Conservation (phyloP, 2,329 filamentous ascomycete species). For the Pyrenophora teres region DNA sequence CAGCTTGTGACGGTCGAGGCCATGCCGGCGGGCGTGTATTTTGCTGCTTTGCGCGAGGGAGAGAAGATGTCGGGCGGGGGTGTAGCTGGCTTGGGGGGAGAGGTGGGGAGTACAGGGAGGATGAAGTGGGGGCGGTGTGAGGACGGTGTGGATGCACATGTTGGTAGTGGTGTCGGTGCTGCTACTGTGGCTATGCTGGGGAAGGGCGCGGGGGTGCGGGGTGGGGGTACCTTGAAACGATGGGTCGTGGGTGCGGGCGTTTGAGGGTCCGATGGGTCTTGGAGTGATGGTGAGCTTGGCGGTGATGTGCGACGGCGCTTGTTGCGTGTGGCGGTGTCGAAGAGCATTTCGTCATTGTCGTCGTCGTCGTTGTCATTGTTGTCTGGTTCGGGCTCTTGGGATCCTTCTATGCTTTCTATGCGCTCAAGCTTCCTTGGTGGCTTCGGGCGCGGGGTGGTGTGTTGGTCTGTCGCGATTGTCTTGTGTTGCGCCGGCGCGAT, state of each 20-base stretch:
- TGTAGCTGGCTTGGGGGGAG: conserved; percentile 29
- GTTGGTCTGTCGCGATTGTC: neutral
- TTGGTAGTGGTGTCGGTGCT: conserved; percentile 4
- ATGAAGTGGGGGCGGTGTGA: conserved; percentile 48
- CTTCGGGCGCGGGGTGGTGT: conserved; percentile 21
- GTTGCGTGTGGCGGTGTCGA: conserved; percentile 11
- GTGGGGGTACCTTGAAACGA: conserved; percentile 32
- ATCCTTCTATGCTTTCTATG: conserved; percentile 44
- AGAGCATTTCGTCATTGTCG: conserved; percentile 38
- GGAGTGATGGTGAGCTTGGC: conserved; percentile 12
- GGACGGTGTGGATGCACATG: conserved; percentile 1
- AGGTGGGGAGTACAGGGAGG: conserved; percentile 39
- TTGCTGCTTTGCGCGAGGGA: conserved; percentile 56
- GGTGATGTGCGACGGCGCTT: conserved; percentile 37
- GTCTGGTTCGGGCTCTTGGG: conserved; percentile 23
- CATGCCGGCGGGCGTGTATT: conserved; percentile 56
- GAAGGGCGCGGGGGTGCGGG: conserved; percentile 21
- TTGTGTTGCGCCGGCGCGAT: conserved; percentile 20
- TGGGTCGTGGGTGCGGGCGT: conserved; percentile 25
- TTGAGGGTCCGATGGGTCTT: conserved; percentile 7
- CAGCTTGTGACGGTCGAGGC: conserved; percentile 57
- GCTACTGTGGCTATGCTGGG: conserved; percentile 4
- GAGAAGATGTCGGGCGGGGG: conserved; percentile 60
- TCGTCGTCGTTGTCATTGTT: conserved; percentile 28
- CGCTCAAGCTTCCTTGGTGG: conserved; percentile 26